A percentile compares a stretch with the other conserved stretches of the same genome.
Conservation (phyloP, 1,139 yeast genomes). For the Geotrichum aggregatum region DNA sequence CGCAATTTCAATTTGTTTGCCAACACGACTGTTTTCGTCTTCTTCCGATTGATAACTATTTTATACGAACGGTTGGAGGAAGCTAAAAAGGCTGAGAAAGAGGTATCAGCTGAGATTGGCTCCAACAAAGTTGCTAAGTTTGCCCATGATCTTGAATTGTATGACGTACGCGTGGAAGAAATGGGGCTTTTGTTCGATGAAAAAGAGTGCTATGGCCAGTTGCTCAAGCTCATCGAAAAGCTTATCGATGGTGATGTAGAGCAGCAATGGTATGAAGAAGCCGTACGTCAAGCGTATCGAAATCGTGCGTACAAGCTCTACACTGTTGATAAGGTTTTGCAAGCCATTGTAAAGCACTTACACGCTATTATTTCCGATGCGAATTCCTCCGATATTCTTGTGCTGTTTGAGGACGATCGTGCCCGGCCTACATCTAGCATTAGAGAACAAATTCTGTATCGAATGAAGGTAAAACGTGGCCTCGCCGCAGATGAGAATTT, state of each 20-base stretch:
- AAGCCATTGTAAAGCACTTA: slow-evolving; percentile 83
- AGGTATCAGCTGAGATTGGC: slow-evolving; percentile 63
- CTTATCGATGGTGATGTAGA: slow-evolving; percentile 88
- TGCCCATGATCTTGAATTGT: slow-evolving; percentile 80
- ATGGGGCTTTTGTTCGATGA: slow-evolving; percentile 71
- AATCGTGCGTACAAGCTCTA: slow-evolving; percentile 89
- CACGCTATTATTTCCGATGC: slow-evolving; percentile 74
- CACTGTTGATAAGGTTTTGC: slow-evolving; percentile 89
- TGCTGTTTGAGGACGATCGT: slow-evolving; percentile 79
- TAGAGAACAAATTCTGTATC: slow-evolving; percentile 81
- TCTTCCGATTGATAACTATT: slow-evolving; percentile 80
- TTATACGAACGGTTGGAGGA: slow-evolving; percentile 76
- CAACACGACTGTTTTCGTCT: slow-evolving; percentile 86
- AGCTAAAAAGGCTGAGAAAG: slow-evolving; percentile 62
- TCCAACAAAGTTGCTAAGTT: slow-evolving; percentile 64
- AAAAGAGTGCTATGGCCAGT: slow-evolving; percentile 73
- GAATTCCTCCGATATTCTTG: slow-evolving; percentile 74
- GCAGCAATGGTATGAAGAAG: slow-evolving; percentile 93
- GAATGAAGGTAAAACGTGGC: slow-evolving; percentile 78
- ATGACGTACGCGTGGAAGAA: slow-evolving; percentile 77
- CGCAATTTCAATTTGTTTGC: slow-evolving; percentile 72
- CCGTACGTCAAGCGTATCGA: slow-evolving; percentile 89
- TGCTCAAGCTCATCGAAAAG: slow-evolving; percentile 65
- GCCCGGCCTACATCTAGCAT: slow-evolving; percentile 53
- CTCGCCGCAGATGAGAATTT: slow-evolving; percentile 84